Conservation (phyloP, 192 early-diverging fungal genomes). For the Paraglomus brasilianum region DNA sequence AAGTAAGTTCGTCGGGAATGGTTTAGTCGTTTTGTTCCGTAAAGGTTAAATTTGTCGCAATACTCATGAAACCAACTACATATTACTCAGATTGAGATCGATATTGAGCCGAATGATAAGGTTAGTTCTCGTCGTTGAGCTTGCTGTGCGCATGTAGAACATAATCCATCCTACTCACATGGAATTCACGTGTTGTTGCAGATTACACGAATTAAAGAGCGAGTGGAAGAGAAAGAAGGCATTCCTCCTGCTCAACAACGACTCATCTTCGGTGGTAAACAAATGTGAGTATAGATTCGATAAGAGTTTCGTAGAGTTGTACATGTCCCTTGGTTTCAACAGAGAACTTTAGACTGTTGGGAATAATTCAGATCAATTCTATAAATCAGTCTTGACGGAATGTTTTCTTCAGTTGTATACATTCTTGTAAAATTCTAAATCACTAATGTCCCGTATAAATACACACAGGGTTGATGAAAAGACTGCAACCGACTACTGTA, state of each 20-base stretch:
- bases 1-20: conserved; percentile 54
- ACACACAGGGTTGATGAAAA: conserved; percentile 74
- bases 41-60: not conserved
- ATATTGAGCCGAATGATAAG: conserved; percentile 77
- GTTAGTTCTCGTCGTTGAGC: conserved; percentile 31
- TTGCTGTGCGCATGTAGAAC: not conserved
- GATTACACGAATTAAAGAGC: conserved; percentile 86
- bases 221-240: conserved; percentile 94
- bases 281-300: conserved; percentile 64
- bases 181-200: conserved; percentile 26
- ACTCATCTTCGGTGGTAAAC: conserved; percentile 92
- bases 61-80: not conserved
- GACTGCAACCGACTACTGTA: conserved; percentile 62
- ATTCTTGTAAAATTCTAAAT: conserved; percentile 9
- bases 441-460: not conserved
- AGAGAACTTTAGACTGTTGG: not conserved
- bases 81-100: conserved; percentile 76
- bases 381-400: not conserved
- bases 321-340: not conserved
- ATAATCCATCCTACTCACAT: not conserved
- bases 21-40: not conserved
- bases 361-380: not conserved
- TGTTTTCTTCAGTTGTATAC: not conserved
- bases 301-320: not conserved
- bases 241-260: conserved; percentile 96